These are phyloP conservation scores for Cornus suecica DNA, from an alignment of 148 eudicot species.

Conservation along the genomic window DNA sequence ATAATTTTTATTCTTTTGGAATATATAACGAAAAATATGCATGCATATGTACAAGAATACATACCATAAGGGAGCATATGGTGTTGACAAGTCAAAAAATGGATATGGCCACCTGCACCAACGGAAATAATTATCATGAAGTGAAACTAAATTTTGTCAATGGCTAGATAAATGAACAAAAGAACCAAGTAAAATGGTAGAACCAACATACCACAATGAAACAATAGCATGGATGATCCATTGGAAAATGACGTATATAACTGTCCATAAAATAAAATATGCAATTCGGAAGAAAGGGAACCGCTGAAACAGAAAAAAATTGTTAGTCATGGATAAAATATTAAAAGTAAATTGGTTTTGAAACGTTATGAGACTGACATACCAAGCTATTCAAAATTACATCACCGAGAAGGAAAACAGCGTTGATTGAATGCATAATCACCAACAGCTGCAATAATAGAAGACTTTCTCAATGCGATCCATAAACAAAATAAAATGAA, in stretches of 20 bases:
- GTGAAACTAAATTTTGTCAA: not conserved
- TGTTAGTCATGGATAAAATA: not conserved
- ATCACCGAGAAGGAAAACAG: constrained; percentile 44
- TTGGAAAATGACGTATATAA: constrained; percentile 62
- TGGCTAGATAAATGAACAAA: not conserved
- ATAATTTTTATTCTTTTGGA: too few species aligned
- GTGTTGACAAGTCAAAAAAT: constrained; percentile 75
- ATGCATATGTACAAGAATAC: not conserved
- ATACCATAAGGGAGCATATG: constrained; percentile 82
- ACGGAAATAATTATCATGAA: not conserved
- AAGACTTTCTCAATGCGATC: not conserved
- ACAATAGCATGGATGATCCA: constrained; percentile 80
- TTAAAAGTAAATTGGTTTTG: not conserved
- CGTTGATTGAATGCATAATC: constrained; percentile 44
- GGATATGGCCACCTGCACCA: constrained; percentile 85
- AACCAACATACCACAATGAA: constrained; percentile 41
- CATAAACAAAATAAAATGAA: not conserved
- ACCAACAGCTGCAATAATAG: constrained; percentile 28
- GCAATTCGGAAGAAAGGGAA: constrained; percentile 77
- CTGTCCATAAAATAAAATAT: constrained; percentile 74
- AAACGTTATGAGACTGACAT: constrained; percentile 6
- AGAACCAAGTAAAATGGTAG: not conserved
- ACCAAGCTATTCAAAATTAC: constrained; percentile 38
- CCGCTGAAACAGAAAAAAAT: constrained; percentile 37
- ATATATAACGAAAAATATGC: too few species aligned